Evolutionary conservation across 2,329 filamentous ascomycete genomes (phyloP), one percentile per base, ranked within the genome.

Genomic region (Fusarium stilboides): DNA sequence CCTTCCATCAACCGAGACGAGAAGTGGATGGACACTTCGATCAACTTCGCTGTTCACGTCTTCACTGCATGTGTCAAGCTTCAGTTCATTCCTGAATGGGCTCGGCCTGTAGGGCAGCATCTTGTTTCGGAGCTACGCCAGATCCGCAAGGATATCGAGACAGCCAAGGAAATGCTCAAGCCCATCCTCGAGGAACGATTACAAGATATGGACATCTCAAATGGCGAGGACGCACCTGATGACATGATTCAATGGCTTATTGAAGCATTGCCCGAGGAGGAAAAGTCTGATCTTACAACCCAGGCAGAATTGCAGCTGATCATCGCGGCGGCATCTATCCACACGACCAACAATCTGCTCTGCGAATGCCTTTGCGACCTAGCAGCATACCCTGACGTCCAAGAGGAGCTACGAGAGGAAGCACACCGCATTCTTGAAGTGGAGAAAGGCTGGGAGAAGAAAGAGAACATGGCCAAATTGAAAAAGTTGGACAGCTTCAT

Each of bases 361-460:
- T 83, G 81, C 24, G 84, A 87, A 65, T 81, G 83, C 57, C 77
- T 88, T 53, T 85, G 82, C 56, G 85, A 88, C 62, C 76, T 88
- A 15, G 81, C 82, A 5, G 80, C 81, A 5, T 75, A 84, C 34
- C 83, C 82, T 0, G 83, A 86, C 19, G 78, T 82, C 7, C 81
- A 87, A 51, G 77, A 83, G 19, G 81, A 83, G 55, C 73, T 88
- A 55, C 78, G 85, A 4, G 78, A 83, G 24, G 86, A 88, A 70
- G 85, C 84, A 2, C 71, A 77, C 26, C 75, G 77, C 2, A 78
- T 84, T 8, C 72, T 86, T 19, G 75, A 79, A 31, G 76, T 79
- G 3, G 81, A 83, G 8, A 78, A 79, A 5, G 80, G 79, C 10
- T 84, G 81, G 81, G 70, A 74, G 12, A 77, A 69, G 52, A 85